phyloP scores from a whole-genome alignment of 208 protist species.

The Leishmania mexicana region DNA sequence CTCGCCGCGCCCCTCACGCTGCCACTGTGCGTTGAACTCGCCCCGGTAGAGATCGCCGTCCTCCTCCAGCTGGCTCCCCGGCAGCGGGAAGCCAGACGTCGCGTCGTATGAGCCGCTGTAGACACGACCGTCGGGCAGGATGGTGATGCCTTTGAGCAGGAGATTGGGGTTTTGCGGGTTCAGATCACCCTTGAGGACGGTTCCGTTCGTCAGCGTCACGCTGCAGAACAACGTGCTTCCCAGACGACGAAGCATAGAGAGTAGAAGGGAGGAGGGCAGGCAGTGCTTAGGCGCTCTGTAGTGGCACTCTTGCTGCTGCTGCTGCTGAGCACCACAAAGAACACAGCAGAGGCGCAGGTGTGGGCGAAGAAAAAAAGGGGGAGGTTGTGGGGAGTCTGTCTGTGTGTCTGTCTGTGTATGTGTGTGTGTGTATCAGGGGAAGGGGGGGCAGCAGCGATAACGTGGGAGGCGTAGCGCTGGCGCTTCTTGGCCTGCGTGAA shows the following conservation, averaged over 20 bases:
- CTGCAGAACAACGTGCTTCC: slow-evolving; percentile 27
- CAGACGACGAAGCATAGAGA: slow-evolving; percentile 35
- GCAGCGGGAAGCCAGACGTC: slow-evolving; percentile 59
- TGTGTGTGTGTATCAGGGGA: too few species aligned
- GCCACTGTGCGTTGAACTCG: slow-evolving; percentile 83
- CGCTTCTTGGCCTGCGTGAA: neutral
- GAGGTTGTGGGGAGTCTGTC: neutral
- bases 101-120: slow-evolving; percentile 79
- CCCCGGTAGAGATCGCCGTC: slow-evolving; percentile 91
- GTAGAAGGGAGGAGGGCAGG: neutral
- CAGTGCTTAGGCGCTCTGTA: neutral
- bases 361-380: neutral
- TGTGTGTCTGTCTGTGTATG: too few species aligned
- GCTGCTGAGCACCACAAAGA: neutral
- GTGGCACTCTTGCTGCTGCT: neutral
- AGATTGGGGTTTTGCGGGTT: slow-evolving; percentile 50
- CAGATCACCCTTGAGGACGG: slow-evolving; percentile 69
- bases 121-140: slow-evolving; percentile 77
- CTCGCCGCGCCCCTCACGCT: slow-evolving; percentile 84
- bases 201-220: slow-evolving; percentile 67
- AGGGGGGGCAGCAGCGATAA: neutral
- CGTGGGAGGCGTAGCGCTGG: neutral
- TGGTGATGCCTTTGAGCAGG: slow-evolving; percentile 67
- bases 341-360: neutral
- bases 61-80: slow-evolving; percentile 83